Percentiles rank a stretch among this genome's conserved stretches.
Evolutionary conservation across 805 yeast species (phyloP).

Genomic region (Teunomyces stri): DNA sequence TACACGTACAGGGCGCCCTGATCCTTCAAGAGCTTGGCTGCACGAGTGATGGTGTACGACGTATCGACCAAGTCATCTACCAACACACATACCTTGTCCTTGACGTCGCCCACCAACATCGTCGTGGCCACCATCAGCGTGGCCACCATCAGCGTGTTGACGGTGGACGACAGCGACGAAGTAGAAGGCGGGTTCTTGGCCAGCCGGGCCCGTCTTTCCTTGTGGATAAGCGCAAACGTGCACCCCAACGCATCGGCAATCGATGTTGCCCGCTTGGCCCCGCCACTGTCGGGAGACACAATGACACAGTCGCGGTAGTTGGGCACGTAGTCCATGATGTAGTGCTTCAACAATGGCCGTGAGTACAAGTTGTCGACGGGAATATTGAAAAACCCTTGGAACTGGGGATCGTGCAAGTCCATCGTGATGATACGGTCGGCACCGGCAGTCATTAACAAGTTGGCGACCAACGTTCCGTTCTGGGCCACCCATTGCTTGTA

Average conservation of each 20-base stretch:
- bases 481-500: conserved; percentile 96
- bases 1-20: conserved; percentile 88
- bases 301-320: conserved; percentile 79
- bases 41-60: conserved; percentile 85
- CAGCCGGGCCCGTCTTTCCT: conserved; percentile 68
- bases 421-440: conserved; percentile 96
- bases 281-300: conserved; percentile 98
- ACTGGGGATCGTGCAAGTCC: conserved; percentile 98
- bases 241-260: conserved; percentile 88
- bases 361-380: conserved; percentile 94
- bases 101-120: conserved; percentile 95
- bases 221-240: conserved; percentile 92
- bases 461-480: conserved; percentile 88
- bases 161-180: conserved; percentile 12
- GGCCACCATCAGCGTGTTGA: conserved; percentile 46
- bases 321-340: conserved; percentile 76
- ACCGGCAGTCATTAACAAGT: conserved; percentile 84
- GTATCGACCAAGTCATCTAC: conserved; percentile 95
- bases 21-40: conserved; percentile 86
- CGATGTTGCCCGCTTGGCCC: conserved; percentile 95
- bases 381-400: conserved; percentile 94
- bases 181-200: conserved; percentile 32
- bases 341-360: conserved; percentile 82
- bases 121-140: conserved; percentile 64
- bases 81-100: conserved; percentile 79